phyloP scores from a whole-genome alignment of 2,329 filamentous ascomycete genomes.

The Fusarium hainanense region DNA sequence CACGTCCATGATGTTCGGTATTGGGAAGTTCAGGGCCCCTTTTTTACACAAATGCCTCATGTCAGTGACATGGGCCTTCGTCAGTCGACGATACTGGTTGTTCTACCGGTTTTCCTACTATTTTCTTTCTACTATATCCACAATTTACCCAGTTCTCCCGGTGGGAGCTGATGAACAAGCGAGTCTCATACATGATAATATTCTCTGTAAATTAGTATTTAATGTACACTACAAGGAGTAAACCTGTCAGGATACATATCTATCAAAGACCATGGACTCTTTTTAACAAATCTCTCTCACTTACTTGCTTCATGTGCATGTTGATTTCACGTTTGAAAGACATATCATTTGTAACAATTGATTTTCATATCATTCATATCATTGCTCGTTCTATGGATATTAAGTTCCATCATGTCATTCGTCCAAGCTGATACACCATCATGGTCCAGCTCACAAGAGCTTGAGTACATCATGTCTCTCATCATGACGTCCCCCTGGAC shows the following conservation, averaged over 20 bases:
- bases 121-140: neutral
- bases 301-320: neutral
- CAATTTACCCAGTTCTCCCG: conserved; percentile 14
- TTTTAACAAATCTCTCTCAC: neutral
- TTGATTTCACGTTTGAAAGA: neutral
- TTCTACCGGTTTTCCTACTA: conserved; percentile 16
- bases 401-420: conserved; percentile 29
- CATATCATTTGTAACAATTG: neutral
- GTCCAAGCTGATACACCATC: conserved; percentile 17
- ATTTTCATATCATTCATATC: conserved; percentile 36
- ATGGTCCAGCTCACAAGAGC: conserved; percentile 8
- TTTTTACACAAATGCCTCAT: conserved; percentile 18
- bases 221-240: conserved; percentile 27
- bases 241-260: conserved; percentile 2
- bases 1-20: neutral
- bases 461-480: conserved; percentile 36
- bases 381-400: conserved; percentile 47
- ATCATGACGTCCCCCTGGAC: conserved; percentile 19
- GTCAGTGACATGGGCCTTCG: conserved; percentile 35
- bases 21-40: neutral
- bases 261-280: conserved; percentile 3
- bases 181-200: conserved; percentile 26
- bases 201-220: conserved; percentile 37
- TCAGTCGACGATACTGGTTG: conserved; percentile 35
- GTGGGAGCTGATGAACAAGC: conserved; percentile 20